phyloP scores from a whole-genome alignment of 257 asterid species.

The Solanum medicagineum region DNA sequence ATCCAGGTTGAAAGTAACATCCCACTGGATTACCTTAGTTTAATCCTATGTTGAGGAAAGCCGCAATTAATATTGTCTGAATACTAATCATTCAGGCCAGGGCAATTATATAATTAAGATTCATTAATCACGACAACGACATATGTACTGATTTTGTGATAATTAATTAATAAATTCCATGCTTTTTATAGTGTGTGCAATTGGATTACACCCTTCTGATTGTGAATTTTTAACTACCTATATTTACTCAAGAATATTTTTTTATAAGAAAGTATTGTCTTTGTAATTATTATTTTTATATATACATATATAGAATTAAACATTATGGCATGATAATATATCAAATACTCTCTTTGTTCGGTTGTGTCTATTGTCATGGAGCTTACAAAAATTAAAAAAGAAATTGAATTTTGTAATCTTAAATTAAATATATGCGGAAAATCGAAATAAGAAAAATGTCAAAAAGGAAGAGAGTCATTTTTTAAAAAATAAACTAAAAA shows the following conservation, averaged over 20 bases:
- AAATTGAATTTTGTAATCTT: too few relatives aligned
- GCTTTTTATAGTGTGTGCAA: background rate
- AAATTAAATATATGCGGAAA: too few relatives aligned
- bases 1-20: background rate
- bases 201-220: too few relatives aligned
- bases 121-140: background rate
- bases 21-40: background rate
- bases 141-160: background rate
- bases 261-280: background rate
- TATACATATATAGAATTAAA: too few relatives aligned
- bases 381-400: too few relatives aligned
- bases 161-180: background rate
- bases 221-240: too few relatives aligned
- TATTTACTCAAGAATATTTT: background rate
- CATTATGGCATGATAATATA: background rate
- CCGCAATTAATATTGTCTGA: background rate
- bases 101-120: background rate
- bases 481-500: too few relatives aligned
- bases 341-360: background rate
- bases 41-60: background rate
- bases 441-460: fast-evolving
- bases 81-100: background rate
- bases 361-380: too few relatives aligned
- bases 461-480: too few relatives aligned
- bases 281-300: background rate